A percentile compares a stretch with the other conserved stretches of the same genome.
These are phyloP conservation scores for Candida nitratophila DNA, from an alignment of 805 yeast genomes.

Conservation along the genomic window DNA sequence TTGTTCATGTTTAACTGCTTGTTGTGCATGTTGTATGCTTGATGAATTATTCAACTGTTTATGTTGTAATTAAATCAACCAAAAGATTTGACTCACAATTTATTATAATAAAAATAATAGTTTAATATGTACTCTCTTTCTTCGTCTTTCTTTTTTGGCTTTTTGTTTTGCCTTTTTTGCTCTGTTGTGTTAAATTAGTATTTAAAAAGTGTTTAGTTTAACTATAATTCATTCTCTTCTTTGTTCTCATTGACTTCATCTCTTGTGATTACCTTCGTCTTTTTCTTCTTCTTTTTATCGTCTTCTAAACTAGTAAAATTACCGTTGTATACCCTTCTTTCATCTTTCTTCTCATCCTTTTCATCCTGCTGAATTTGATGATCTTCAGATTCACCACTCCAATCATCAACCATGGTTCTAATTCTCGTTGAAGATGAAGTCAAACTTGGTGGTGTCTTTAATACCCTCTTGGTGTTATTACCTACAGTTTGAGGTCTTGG, in stretches of 20 bases:
- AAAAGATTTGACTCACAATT: no score
- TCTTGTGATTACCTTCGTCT: not conserved
- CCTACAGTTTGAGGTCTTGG: not conserved
- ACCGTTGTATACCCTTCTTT: conserved; percentile 50
- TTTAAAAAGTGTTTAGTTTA: no score
- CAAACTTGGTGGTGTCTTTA: not conserved
- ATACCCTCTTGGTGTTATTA: not conserved
- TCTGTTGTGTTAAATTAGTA: not conserved
- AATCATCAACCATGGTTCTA: conserved; percentile 9
- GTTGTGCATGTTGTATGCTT: conserved; percentile 2
- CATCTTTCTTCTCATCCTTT: conserved; percentile 11
- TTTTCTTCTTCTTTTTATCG: conserved; percentile 25
- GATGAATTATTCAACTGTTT: conserved; percentile 1
- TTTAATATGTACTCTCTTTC: not conserved
- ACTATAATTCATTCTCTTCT: no score
- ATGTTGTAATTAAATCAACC: not conserved
- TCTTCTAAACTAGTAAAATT: conserved; percentile 48
- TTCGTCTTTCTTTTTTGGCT: not conserved
- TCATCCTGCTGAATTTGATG: not conserved
- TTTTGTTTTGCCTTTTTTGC: conserved; percentile 2
- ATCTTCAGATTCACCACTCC: conserved; percentile 1
- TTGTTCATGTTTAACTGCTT: conserved; percentile 6
- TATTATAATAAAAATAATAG: no score
- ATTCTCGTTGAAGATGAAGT: not conserved
- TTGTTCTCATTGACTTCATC: no score